A percentile compares a stretch with the other conserved stretches of the same genome.
Evolutionary conservation across 768 basidiomycete species (phyloP).

Genomic region (Podaxis pistillaris): DNA sequence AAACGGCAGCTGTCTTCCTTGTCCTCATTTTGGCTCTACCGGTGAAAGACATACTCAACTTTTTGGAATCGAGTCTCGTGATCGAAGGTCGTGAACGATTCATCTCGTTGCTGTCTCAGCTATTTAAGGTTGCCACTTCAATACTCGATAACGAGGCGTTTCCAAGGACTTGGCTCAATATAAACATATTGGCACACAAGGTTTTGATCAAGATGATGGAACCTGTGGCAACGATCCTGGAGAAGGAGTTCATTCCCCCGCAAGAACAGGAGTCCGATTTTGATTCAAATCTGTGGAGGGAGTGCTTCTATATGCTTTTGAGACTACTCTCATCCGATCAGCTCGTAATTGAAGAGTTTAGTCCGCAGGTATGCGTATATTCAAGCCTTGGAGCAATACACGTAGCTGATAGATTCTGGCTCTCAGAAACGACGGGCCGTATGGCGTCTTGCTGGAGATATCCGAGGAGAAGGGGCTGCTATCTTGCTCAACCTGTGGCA

Average conservation of each 20-base stretch:
- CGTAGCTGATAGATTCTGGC: background rate
- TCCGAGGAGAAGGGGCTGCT: conserved; percentile 86
- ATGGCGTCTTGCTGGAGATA: conserved; percentile 95
- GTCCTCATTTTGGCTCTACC: conserved; percentile 81
- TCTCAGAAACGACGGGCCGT: conserved; percentile 88
- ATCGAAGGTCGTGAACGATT: conserved; percentile 88
- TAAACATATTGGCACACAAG: conserved; percentile 85
- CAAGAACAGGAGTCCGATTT: conserved; percentile 64
- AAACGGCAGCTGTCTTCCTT: conserved; percentile 82
- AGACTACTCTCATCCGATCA: conserved; percentile 87
- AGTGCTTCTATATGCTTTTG: conserved; percentile 78
- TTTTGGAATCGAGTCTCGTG: conserved; percentile 77
- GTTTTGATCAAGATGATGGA: conserved; percentile 88
- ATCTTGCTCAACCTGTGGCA: conserved; percentile 84
- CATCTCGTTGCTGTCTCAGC: conserved; percentile 62
- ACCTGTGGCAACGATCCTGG: conserved; percentile 73
- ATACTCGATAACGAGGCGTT: conserved; percentile 88
- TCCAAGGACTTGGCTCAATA: conserved; percentile 88
- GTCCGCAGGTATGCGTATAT: conserved; percentile 66
- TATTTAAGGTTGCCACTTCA: conserved; percentile 79
- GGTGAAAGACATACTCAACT: conserved; percentile 70
- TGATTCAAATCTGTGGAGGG: conserved; percentile 76
- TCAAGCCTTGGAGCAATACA: background rate
- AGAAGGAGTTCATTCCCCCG: conserved; percentile 76
- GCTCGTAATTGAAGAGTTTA: conserved; percentile 92